phyloP scores from a whole-genome alignment of 306 rosid species.

The Lathyrus sativus region DNA sequence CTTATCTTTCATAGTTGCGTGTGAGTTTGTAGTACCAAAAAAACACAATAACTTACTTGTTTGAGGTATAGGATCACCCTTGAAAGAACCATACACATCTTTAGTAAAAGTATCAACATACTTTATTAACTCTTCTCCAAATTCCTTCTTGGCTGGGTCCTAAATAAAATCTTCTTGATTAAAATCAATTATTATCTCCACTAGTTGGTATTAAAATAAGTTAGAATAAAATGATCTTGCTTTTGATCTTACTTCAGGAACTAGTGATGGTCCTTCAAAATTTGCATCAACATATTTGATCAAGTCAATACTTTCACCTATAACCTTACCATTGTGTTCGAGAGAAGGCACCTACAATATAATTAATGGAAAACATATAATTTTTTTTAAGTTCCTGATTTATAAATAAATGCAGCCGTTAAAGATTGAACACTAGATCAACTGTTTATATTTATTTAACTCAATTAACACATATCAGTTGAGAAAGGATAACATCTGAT shows the following conservation, averaged over 20 bases:
- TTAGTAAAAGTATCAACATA: slow-evolving; percentile 44
- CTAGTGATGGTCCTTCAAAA: slow-evolving; percentile 53
- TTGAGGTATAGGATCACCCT: slow-evolving; percentile 40
- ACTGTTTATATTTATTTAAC: too few relatives aligned
- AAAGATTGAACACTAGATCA: too few relatives aligned
- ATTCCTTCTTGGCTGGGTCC: slow-evolving; percentile 57
- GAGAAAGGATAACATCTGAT: not conserved
- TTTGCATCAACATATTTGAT: slow-evolving; percentile 60
- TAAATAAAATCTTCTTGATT: slow-evolving; percentile 6
- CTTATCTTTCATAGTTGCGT: too few relatives aligned
- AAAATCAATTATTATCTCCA: not conserved
- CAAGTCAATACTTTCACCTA: slow-evolving; percentile 77
- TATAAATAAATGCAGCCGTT: too few relatives aligned
- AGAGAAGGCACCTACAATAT: slow-evolving; percentile 56
- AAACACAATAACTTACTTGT: slow-evolving; percentile 38
- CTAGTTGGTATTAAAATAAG: not conserved
- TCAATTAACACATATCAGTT: too few relatives aligned
- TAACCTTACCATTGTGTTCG: slow-evolving; percentile 72
- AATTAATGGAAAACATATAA: not conserved
- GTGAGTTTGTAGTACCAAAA: too few relatives aligned
- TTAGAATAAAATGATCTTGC: not conserved
- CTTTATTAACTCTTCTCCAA: slow-evolving; percentile 51
- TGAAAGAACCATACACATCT: slow-evolving; percentile 44
- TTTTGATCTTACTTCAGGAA: slow-evolving; percentile 53
- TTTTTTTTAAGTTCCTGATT: too few relatives aligned